A percentile compares a stretch with the other conserved stretches of the same genome.
phyloP scores from a whole-genome alignment of 345 rosid genomes.

The Eucalyptus decipiens region DNA sequence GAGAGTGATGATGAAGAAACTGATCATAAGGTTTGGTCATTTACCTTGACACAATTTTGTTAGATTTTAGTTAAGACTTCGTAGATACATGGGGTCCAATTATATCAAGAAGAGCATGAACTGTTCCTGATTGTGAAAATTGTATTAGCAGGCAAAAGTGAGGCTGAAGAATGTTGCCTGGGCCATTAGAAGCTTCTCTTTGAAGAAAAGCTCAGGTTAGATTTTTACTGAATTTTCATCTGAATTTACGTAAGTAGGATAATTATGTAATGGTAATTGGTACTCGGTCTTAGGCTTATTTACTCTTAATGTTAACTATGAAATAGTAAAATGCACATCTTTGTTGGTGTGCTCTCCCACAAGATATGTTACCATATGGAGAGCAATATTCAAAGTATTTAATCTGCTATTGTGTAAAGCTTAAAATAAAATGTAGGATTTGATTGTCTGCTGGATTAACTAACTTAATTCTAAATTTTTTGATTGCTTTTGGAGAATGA shows the following conservation, averaged over 20 bases:
- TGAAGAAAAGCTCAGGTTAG: conserved; percentile 68
- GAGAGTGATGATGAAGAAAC: conserved; percentile 30
- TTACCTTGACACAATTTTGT: neutral
- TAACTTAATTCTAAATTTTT: neutral
- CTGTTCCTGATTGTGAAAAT: neutral
- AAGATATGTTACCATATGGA: neutral
- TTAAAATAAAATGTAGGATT: neutral
- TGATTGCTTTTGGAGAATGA: neutral
- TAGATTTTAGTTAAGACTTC: neutral
- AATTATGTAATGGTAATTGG: neutral
- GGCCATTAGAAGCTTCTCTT: conserved; percentile 72
- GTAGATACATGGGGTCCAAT: neutral
- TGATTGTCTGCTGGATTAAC: neutral
- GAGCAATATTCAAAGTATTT: neutral
- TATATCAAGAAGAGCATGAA: neutral
- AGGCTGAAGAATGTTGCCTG: conserved; percentile 81
- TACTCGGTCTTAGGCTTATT: neutral
- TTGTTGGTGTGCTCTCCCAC: neutral
- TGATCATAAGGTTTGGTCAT: neutral
- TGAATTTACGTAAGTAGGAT: neutral
- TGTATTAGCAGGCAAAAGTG: conserved; percentile 45
- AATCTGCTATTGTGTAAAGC: neutral
- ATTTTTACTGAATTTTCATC: neutral
- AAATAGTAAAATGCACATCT: neutral
- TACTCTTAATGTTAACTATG: neutral